These are phyloP conservation scores for Phytophthora pistaciae DNA, from an alignment of 352 stramenopile genomes.

Conservation along the genomic window DNA sequence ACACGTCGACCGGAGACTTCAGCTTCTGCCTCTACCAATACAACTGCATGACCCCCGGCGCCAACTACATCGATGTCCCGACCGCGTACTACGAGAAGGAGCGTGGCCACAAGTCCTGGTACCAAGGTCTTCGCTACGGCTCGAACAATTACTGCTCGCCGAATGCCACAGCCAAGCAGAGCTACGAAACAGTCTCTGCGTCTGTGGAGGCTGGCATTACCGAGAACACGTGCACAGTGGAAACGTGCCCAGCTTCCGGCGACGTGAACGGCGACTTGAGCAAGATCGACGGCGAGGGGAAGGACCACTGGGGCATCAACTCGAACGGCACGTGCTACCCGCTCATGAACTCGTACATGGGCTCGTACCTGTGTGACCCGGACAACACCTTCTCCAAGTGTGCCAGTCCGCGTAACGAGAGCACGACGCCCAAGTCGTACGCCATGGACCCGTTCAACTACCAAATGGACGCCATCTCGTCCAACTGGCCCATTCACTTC, in stretches of 20 bases:
- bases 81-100: slow-evolving; percentile 40
- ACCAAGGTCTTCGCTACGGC: slow-evolving; percentile 63
- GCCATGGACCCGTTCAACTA: slow-evolving; percentile 59
- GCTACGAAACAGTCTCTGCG: slow-evolving; percentile 32
- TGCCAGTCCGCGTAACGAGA: slow-evolving; percentile 34
- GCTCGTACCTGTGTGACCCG: slow-evolving; percentile 61
- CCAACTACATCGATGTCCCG: slow-evolving; percentile 41
- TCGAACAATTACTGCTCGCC: slow-evolving; percentile 56
- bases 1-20: slow-evolving; percentile 19
- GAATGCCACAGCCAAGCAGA: slow-evolving; percentile 28
- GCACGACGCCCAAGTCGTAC: slow-evolving; percentile 34
- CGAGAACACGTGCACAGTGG: slow-evolving; percentile 48
- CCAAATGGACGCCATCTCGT: slow-evolving; percentile 51
- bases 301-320: slow-evolving; percentile 70
- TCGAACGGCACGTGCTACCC: slow-evolving; percentile 71
- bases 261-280: slow-evolving; percentile 56
- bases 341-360: slow-evolving; percentile 70
- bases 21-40: slow-evolving; percentile 51
- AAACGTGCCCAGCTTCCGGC: slow-evolving; percentile 48
- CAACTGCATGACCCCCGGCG: slow-evolving; percentile 52
- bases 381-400: slow-evolving; percentile 55
- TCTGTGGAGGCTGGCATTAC: slow-evolving; percentile 43
- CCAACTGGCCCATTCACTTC: slow-evolving; percentile 70
- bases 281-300: slow-evolving; percentile 44
- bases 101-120: slow-evolving; percentile 58